Evolutionary conservation across 495 filamentous ascomycete species (phyloP).

Genomic region (Aspergillus carlsbadensis): DNA sequence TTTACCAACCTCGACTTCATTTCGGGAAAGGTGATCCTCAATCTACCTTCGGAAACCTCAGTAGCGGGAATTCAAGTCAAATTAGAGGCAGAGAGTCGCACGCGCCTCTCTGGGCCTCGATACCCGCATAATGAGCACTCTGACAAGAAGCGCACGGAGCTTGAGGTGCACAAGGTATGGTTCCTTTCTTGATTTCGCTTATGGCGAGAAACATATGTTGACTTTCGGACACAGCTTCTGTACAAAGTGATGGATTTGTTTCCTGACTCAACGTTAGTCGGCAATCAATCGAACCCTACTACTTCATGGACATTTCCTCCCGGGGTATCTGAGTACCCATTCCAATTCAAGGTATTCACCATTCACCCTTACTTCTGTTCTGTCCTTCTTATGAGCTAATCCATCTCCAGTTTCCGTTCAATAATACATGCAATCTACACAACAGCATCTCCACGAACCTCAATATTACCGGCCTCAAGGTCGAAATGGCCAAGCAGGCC

Average conservation of each 20-base stretch:
- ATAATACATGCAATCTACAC: constrained; percentile 73
- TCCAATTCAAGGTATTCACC: constrained; percentile 73
- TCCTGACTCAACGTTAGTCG: constrained; percentile 54
- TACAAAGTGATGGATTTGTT: constrained; percentile 67
- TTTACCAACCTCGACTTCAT: constrained; percentile 91
- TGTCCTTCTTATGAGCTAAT: neutral
- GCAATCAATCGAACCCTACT: constrained; percentile 34
- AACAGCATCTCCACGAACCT: constrained; percentile 59
- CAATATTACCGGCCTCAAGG: constrained; percentile 52
- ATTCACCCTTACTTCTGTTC: neutral
- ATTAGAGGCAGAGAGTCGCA: constrained; percentile 84
- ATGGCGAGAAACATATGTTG: neutral
- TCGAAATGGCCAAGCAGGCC: constrained; percentile 57
- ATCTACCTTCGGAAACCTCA: constrained; percentile 59
- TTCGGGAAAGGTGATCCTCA: constrained; percentile 64
- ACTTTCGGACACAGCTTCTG: constrained; percentile 50
- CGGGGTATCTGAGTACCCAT: constrained; percentile 85
- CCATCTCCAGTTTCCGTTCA: constrained; percentile 70
- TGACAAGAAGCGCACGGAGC: constrained; percentile 57
- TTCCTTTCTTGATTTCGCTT: neutral
- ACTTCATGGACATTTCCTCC: constrained; percentile 64
- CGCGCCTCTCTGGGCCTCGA: constrained; percentile 55
- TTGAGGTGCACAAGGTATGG: constrained; percentile 77
- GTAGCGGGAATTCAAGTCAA: constrained; percentile 85
- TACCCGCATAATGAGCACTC: constrained; percentile 59